A percentile compares a stretch with the other conserved stretches of the same genome.
These are phyloP conservation scores for Malbranchea zuffiana DNA, from an alignment of 2,329 filamentous ascomycete species.

Conservation along the genomic window DNA sequence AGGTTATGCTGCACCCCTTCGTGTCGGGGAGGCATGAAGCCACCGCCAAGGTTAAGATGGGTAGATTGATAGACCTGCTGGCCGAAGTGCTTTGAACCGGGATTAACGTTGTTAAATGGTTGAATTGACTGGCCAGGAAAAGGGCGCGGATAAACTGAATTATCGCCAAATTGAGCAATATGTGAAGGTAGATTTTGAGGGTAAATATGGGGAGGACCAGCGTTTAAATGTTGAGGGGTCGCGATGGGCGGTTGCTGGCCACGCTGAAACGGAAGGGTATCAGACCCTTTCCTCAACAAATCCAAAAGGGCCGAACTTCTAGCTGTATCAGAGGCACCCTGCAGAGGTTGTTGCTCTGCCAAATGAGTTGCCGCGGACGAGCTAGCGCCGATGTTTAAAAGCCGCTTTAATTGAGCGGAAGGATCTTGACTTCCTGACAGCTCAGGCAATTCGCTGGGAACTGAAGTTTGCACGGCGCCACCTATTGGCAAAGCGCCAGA, in stretches of 20 bases:
- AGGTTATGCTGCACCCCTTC: background rate
- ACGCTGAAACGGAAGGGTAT: conserved; percentile 20
- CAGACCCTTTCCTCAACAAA: conserved; percentile 39
- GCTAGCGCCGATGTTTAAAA: conserved; percentile 32
- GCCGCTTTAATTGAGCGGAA: conserved; percentile 42
- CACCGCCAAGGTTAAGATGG: background rate
- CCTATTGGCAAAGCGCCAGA: conserved; percentile 16
- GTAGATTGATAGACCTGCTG: conserved; percentile 2
- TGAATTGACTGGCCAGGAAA: too few species aligned
- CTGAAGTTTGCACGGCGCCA: conserved; percentile 15
- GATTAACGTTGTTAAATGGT: too few species aligned
- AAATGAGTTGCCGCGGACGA: too few species aligned
- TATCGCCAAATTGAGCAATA: too few species aligned
- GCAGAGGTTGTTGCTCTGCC: too few species aligned
- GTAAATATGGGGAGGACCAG: conserved; percentile 1
- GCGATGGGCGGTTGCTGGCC: conserved; percentile 18
- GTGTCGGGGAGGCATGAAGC: background rate
- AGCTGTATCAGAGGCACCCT: conserved; percentile 15
- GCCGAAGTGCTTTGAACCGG: background rate
- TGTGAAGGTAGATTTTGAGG: conserved; percentile 1
- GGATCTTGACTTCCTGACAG: conserved; percentile 33
- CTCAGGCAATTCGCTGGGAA: conserved; percentile 32
- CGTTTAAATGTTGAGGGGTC: too few species aligned
- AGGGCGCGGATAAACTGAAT: too few species aligned
- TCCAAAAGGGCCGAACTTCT: conserved; percentile 46